Evolutionary conservation across 2,329 filamentous ascomycete genomes (phyloP).

Genomic region (Bipolaris cookei): DNA sequence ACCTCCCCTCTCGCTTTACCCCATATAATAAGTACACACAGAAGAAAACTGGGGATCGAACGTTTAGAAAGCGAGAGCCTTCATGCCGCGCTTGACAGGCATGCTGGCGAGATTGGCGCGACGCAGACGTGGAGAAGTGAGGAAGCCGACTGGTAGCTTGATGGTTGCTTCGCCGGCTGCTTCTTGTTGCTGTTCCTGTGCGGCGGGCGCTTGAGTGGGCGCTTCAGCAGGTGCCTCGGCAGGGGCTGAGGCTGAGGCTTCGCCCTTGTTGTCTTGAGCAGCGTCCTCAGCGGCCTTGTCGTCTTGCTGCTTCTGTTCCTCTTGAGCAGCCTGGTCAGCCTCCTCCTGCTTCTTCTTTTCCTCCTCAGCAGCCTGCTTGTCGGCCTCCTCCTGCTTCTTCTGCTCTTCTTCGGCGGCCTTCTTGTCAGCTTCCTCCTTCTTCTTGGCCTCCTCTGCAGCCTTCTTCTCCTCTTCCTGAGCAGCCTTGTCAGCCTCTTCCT

Average conservation of each 20-base stretch:
- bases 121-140: slow-evolving; percentile 5
- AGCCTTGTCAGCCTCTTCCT: slow-evolving; percentile 2
- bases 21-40: neutral
- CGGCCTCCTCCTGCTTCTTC: slow-evolving; percentile 2
- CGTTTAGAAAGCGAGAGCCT: slow-evolving; percentile 3
- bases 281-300: neutral
- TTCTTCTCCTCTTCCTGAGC: slow-evolving; percentile 4
- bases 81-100: slow-evolving; percentile 11
- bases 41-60: neutral
- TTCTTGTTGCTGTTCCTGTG: neutral
- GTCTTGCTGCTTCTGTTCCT: slow-evolving; percentile 3
- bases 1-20: too few relatives aligned
- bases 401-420: slow-evolving; percentile 2
- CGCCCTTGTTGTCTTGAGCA: neutral
- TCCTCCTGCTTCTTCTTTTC: neutral
- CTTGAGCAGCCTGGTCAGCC: neutral
- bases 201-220: neutral
- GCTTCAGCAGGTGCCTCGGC: neutral
- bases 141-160: slow-evolving; percentile 16
- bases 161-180: slow-evolving; percentile 7
- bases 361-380: slow-evolving; percentile 9
- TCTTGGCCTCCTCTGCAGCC: slow-evolving; percentile 1
- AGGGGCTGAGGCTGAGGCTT: neutral
- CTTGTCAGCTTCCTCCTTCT: neutral
- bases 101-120: neutral